Evolutionary conservation across 1,284 basidiomycete genomes (phyloP), one percentile per base, ranked within the genome.

Genomic region (Malassezia vespertilionis): DNA sequence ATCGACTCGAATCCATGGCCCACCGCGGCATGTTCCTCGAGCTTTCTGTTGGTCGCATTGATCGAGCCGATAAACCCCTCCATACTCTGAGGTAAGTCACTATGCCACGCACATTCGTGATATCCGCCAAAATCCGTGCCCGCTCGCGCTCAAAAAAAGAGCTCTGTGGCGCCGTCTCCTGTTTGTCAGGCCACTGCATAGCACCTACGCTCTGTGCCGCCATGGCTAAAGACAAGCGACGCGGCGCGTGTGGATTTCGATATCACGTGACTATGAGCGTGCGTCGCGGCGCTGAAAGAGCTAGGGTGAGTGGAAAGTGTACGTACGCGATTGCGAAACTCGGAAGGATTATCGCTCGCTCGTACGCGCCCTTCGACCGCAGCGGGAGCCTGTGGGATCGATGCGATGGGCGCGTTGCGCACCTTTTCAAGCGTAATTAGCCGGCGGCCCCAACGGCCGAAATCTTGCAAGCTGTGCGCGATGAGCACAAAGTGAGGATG

Each of bases 1-100:
- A 93, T 88, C 0, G 84, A 88, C 44, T 83, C 81, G 69, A 93
- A 91, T 74, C 93, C 90, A 54, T 82, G 82, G 4, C 89, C 88
- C 76, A 93, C 90, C 8, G 83, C 83, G 28, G 86, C 76, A 0
- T 87, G 84, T 68, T 93, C 87, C 72, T 95, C 89, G 4, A 93
- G 76, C 63, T 87, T 89, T 48, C 89, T 80, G 70, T 93, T 93
- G 15, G 90, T 74, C n/a, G 79, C 78, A 66, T 95, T 95, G 48
- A 81, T 82, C n/a, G 83, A 80, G 1, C 82, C 82, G 14, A 93
- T 74, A 5, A 91, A 72, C 51, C 86, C 82, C 64, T 91, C 89
- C 61, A 93, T 87, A n/a, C 82, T 82, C 89, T 93, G 59, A 6
- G 11, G 18, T 20, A 39, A 27, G 27, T 40, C 40, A 3, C 22